phyloP scores from a whole-genome alignment of 2,329 filamentous ascomycete species.

The Neonectria punicea region DNA sequence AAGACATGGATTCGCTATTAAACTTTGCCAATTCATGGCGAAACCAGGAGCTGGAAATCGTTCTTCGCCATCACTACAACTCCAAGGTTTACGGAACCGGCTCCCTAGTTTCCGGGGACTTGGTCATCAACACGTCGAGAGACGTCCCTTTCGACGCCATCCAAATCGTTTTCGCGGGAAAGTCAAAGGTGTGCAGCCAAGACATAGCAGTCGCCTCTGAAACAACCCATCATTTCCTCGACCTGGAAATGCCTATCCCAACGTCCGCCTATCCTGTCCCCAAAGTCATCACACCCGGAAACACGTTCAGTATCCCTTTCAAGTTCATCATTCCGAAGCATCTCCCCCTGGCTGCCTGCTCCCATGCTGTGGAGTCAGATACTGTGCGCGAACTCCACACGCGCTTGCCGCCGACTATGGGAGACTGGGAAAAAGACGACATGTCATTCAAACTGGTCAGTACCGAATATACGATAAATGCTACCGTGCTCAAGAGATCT shows the following conservation, averaged over 20 bases:
- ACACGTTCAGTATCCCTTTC: conserved; percentile 36
- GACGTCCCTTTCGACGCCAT: not conserved
- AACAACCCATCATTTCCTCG: conserved; percentile 34
- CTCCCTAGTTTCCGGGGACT: not conserved
- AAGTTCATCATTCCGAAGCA: conserved; percentile 38
- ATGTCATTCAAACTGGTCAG: conserved; percentile 30
- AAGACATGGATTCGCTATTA: not conserved
- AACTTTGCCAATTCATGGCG: not conserved
- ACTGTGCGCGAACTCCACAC: conserved; percentile 32
- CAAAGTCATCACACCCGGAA: conserved; percentile 26
- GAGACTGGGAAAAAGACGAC: conserved; percentile 37
- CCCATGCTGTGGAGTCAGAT: conserved; percentile 21
- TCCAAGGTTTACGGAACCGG: conserved; percentile 9
- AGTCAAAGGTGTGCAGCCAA: not conserved
- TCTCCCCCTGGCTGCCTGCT: conserved; percentile 32
- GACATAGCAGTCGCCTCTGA: not conserved
- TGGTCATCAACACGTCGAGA: not conserved
- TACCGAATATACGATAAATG: conserved; percentile 26
- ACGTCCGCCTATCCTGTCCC: conserved; percentile 28
- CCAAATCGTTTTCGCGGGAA: not conserved
- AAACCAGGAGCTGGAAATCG: not conserved
- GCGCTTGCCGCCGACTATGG: conserved; percentile 32
- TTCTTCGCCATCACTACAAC: conserved; percentile 4
- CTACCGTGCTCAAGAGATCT: conserved; percentile 16
- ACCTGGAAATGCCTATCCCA: conserved; percentile 36